Evolutionary conservation across 805 yeast genomes (phyloP).

Genomic region (Ogataea henricii): DNA sequence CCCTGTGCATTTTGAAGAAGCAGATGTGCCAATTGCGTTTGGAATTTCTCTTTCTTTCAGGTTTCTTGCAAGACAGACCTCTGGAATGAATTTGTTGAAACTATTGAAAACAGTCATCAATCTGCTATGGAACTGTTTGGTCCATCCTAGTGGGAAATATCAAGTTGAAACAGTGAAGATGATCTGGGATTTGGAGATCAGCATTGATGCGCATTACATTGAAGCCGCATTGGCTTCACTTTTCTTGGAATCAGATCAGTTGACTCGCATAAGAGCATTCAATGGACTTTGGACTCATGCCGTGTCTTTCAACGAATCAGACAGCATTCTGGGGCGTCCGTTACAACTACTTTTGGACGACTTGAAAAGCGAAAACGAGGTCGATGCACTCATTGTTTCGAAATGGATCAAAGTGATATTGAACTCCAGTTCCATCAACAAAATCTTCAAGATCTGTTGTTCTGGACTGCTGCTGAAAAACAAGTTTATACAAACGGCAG

Average conservation of each 20-base stretch:
- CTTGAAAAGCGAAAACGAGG: constrained; percentile 44
- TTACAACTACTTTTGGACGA: constrained; percentile 70
- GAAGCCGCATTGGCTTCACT: constrained; percentile 73
- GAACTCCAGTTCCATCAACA: constrained; percentile 56
- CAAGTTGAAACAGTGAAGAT: constrained; percentile 74
- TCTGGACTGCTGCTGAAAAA: constrained; percentile 53
- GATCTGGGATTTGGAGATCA: constrained; percentile 61
- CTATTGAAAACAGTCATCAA: constrained; percentile 44
- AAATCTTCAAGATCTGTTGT: constrained; percentile 59
- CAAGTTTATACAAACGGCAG: constrained; percentile 29
- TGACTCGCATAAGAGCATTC: constrained; percentile 54
- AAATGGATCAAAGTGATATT: constrained; percentile 51
- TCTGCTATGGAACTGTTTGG: constrained; percentile 57
- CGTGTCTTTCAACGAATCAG: constrained; percentile 47
- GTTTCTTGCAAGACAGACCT: constrained; percentile 35
- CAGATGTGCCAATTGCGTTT: constrained; percentile 39
- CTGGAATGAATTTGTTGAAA: constrained; percentile 37
- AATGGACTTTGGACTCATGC: constrained; percentile 77
- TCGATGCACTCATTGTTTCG: constrained; percentile 43
- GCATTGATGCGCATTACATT: constrained; percentile 53
- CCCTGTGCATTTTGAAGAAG: constrained; percentile 14
- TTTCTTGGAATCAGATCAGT: constrained; percentile 43
- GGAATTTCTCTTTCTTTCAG: constrained; percentile 45
- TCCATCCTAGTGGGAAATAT: constrained; percentile 48
- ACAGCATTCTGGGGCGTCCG: constrained; percentile 58